Conservation (phyloP, 495 filamentous ascomycete genomes). For the Friedmanniomyces endolithicus region DNA sequence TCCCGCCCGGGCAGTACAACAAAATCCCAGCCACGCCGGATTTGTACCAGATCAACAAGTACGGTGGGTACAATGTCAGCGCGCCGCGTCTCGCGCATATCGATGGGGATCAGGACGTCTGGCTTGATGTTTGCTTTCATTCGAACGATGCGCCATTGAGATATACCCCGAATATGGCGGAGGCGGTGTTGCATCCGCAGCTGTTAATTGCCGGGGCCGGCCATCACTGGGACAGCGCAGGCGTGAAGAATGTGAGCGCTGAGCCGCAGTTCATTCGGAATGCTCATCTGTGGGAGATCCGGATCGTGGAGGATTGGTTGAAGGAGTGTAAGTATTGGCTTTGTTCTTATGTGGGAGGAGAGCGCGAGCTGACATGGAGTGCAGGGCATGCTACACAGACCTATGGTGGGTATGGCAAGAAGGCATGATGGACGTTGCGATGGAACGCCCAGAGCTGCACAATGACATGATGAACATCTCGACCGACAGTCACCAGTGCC, state of each 20-base stretch:
- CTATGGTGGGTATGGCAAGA: no score
- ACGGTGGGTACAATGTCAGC: slow-evolving; percentile 34
- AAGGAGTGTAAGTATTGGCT: background rate
- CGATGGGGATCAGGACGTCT: slow-evolving; percentile 27
- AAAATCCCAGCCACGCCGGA: slow-evolving; percentile 33
- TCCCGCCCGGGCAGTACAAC: slow-evolving; percentile 34
- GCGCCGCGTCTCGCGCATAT: slow-evolving; percentile 39
- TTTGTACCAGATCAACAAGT: slow-evolving; percentile 30
- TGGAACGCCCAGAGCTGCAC: no score
- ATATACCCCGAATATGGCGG: background rate
- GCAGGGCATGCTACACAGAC: no score
- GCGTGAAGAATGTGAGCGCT: slow-evolving; percentile 34
- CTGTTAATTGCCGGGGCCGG: slow-evolving; percentile 36
- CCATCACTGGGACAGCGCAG: slow-evolving; percentile 40
- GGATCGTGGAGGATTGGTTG: slow-evolving; percentile 32
- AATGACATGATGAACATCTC: no score
- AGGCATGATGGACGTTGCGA: no score
- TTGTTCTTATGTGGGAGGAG: background rate
- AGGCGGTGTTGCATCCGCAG: slow-evolving; percentile 32
- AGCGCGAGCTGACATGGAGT: no score
- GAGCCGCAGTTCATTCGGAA: slow-evolving; percentile 40
- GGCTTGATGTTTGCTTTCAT: slow-evolving; percentile 7
- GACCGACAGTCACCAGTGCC: no score
- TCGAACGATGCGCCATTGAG: slow-evolving; percentile 30
- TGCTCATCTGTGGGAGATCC: slow-evolving; percentile 40